phyloP scores from a whole-genome alignment of 495 filamentous ascomycete genomes.

The Massariosphaeria phaeospora region DNA sequence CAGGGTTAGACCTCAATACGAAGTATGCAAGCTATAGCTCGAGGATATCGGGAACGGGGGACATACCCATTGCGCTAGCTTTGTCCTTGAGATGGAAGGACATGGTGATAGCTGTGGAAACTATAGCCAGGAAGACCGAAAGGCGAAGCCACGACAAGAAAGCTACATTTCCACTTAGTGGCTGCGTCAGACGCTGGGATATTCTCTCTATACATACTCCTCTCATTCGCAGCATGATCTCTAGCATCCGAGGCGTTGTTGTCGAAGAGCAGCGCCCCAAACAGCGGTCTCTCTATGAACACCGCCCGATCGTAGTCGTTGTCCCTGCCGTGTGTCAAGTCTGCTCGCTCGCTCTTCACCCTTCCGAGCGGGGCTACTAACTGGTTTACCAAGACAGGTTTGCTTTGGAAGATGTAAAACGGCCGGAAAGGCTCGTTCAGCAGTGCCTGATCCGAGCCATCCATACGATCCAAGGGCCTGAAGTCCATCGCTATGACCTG shows the following conservation, averaged over 20 bases:
- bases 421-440: conserved; percentile 37
- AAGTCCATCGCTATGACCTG: conserved; percentile 6
- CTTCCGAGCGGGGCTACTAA: no score
- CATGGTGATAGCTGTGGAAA: conserved; percentile 81
- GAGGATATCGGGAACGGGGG: background rate
- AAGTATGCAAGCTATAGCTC: background rate
- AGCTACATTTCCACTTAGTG: conserved; percentile 41
- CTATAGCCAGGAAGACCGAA: conserved; percentile 83
- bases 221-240: conserved; percentile 72
- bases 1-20: background rate
- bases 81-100: conserved; percentile 83
- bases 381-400: conserved; percentile 41
- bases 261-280: conserved; percentile 81
- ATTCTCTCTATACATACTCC: conserved; percentile 53
- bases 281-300: conserved; percentile 65
- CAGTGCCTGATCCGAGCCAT: conserved; percentile 17
- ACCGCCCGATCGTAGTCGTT: conserved; percentile 40
- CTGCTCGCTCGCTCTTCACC: no score
- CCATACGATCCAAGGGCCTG: conserved; percentile 12
- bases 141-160: conserved; percentile 95
- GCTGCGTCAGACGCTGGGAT: no score
- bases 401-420: conserved; percentile 33
- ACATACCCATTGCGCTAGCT: conserved; percentile 51
- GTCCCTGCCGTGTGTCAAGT: conserved; percentile 27
- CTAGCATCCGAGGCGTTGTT: conserved; percentile 85